Base-by-base conservation (phyloP, 805 yeast genomes). In the Wickerhamiella sergipiensis region DNA sequence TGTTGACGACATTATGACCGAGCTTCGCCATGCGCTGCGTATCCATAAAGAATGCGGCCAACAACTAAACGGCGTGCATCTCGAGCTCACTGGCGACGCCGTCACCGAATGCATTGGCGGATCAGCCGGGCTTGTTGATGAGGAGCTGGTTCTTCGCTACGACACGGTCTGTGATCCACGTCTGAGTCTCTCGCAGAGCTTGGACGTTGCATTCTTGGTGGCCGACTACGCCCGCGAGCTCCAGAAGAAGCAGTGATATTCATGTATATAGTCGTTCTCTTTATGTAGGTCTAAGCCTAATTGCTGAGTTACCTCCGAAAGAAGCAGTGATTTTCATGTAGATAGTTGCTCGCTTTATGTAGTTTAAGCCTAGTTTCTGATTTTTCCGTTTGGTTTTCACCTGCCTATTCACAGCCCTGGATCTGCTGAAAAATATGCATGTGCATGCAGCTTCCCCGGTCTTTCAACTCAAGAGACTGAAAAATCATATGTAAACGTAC, bases 81-180 rank as follows among this genome's bases (percentile, higher is more conserved):
- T 70, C 23, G 74, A 70, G 54, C 61, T 70, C 31, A 70, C 74
- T 6, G 74, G 74, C 6, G 74, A 70, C 46, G 64, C 68, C 6
- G 73, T 70, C 21, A 70, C 74, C 3, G 74, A 70, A 57, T 70
- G 74, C 52, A 66, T 70, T 51, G 73, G 73, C 38, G 72, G 72
- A 7, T 66, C 71, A 18, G 67, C 66, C 52, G 57, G 57, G 39
- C 57, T 68, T 23, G 67, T 57, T 38, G 69, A 69, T 45, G 70
- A 67, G 56, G 70, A 69, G 48, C 59, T 69, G 45, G 63, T 60
- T 9, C 55, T 70, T 26, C 63, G 71, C 33, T 70, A 70, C 55
- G 70, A 70, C 43, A 70, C 74, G 1, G 72, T 68, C 6, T 70
- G 74, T 51, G 74, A 70, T 51, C 74, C 74, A 7, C 64, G 74